Percentiles rank a stretch among this genome's conserved stretches.
Evolutionary conservation across 768 basidiomycete genomes (phyloP).

Genomic region (Lyophyllum decastes): DNA sequence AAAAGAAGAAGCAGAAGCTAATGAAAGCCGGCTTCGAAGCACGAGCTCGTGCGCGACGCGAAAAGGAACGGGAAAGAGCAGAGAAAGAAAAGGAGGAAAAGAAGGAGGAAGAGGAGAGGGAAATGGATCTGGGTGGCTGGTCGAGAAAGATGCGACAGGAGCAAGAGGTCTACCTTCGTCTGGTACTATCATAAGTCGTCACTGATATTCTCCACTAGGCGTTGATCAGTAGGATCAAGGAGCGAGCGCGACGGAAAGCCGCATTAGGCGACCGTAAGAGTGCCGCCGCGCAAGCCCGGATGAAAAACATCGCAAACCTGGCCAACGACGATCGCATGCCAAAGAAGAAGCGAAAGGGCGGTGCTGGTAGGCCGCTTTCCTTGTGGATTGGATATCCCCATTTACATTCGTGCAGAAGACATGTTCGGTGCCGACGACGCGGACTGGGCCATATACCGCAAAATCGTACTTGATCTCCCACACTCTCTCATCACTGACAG

Average conservation of each 20-base stretch:
- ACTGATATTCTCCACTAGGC: conserved; percentile 39
- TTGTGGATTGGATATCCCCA: neutral
- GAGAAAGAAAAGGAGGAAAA: conserved; percentile 71
- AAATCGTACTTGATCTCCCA: conserved; percentile 64
- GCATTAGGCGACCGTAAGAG: conserved; percentile 91
- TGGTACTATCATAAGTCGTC: neutral
- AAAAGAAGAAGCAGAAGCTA: conserved; percentile 91
- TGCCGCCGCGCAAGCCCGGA: conserved; percentile 90
- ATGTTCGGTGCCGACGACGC: conserved; percentile 93
- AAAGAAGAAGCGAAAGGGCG: conserved; percentile 84
- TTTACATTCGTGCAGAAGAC: conserved; percentile 61
- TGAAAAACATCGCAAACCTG: conserved; percentile 93
- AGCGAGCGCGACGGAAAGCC: conserved; percentile 73
- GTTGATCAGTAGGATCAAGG: conserved; percentile 84
- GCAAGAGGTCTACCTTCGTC: conserved; percentile 62
- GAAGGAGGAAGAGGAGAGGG: conserved; percentile 77
- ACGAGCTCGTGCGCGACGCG: conserved; percentile 76
- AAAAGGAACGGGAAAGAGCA: conserved; percentile 85
- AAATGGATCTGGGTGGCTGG: conserved; percentile 75
- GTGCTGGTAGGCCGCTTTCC: conserved; percentile 56
- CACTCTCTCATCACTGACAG: neutral
- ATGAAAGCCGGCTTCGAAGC: conserved; percentile 95
- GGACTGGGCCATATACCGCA: conserved; percentile 97
- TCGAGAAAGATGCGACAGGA: conserved; percentile 67
- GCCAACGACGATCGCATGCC: conserved; percentile 84